These are phyloP conservation scores for Neurospora sp. DNA, from an alignment of 495 filamentous ascomycete genomes.

Conservation along the genomic window DNA sequence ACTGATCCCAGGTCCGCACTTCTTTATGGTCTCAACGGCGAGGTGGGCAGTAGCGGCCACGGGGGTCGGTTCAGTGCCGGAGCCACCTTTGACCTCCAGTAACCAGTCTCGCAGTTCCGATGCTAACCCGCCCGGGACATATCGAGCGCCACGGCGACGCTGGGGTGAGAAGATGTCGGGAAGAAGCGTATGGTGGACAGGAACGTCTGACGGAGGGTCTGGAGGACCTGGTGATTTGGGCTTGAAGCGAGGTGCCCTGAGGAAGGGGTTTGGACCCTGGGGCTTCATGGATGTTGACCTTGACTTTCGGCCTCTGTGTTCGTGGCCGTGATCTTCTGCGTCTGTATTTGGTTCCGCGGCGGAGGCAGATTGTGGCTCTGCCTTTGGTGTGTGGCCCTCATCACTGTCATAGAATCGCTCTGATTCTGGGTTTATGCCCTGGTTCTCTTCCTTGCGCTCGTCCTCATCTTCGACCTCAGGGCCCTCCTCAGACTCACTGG, in stretches of 20 bases:
- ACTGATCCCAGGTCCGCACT: constrained; percentile 3
- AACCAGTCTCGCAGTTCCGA: constrained; percentile 37
- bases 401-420: not conserved
- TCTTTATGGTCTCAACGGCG: constrained; percentile 12
- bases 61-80: constrained; percentile 4
- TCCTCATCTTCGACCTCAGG: constrained; percentile 2
- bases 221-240: constrained; percentile 22
- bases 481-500: not conserved
- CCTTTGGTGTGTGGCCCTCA: not conserved
- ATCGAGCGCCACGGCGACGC: constrained; percentile 20
- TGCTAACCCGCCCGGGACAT: constrained; percentile 33
- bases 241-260: constrained; percentile 32
- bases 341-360: not conserved
- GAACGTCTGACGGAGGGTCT: constrained; percentile 2
- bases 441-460: not conserved
- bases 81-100: constrained; percentile 28
- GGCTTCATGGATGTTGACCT: not conserved
- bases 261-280: constrained; percentile 19
- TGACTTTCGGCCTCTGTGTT: not conserved
- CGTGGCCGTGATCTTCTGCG: constrained; percentile 10
- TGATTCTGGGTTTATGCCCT: not conserved
- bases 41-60: constrained; percentile 10
- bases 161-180: constrained; percentile 35
- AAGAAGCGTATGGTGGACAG: constrained; percentile 6
- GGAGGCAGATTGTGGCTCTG: not conserved